Percentiles rank a stretch among this genome's conserved stretches.
phyloP scores from a whole-genome alignment of 2,329 filamentous ascomycete genomes.

The Cordyceps tenuipes region DNA sequence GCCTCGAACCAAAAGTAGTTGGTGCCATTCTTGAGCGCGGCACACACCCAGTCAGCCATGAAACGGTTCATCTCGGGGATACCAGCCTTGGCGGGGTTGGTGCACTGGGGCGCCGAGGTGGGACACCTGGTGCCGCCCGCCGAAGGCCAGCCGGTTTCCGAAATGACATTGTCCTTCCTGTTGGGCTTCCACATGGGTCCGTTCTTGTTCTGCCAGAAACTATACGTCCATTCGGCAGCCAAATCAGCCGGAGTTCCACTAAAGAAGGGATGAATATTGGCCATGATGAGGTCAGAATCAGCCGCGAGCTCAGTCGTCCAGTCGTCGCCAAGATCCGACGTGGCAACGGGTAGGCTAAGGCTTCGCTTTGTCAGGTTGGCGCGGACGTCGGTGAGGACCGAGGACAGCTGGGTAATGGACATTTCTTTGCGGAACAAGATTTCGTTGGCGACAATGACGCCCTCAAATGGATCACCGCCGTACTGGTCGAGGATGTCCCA shows the following conservation, averaged over 20 bases:
- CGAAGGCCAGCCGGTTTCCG: constrained; percentile 87
- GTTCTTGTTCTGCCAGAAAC: constrained; percentile 70
- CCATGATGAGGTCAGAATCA: constrained; percentile 82
- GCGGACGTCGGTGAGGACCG: constrained; percentile 59
- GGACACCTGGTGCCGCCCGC: constrained; percentile 75
- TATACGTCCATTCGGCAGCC: constrained; percentile 72
- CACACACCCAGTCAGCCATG: constrained; percentile 78
- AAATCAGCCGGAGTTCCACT: constrained; percentile 60
- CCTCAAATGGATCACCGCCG: constrained; percentile 61
- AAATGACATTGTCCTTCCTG: constrained; percentile 64
- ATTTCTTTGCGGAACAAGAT: constrained; percentile 71
- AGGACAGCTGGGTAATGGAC: constrained; percentile 53
- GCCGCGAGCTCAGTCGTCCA: constrained; percentile 65
- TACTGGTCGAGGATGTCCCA: constrained; percentile 71
- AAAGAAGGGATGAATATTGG: constrained; percentile 96
- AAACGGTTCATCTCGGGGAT: constrained; percentile 77
- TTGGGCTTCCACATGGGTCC: constrained; percentile 55
- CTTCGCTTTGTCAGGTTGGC: constrained; percentile 60
- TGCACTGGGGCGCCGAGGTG: constrained; percentile 42
- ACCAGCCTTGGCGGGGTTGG: constrained; percentile 65
- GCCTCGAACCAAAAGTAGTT: constrained; percentile 97
- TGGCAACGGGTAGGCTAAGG: constrained; percentile 70
- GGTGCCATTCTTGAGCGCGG: constrained; percentile 69
- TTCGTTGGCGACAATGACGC: constrained; percentile 76
- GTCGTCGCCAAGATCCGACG: constrained; percentile 80